Conservation (phyloP, 768 basidiomycete species). For the Tricholoma sp. region DNA sequence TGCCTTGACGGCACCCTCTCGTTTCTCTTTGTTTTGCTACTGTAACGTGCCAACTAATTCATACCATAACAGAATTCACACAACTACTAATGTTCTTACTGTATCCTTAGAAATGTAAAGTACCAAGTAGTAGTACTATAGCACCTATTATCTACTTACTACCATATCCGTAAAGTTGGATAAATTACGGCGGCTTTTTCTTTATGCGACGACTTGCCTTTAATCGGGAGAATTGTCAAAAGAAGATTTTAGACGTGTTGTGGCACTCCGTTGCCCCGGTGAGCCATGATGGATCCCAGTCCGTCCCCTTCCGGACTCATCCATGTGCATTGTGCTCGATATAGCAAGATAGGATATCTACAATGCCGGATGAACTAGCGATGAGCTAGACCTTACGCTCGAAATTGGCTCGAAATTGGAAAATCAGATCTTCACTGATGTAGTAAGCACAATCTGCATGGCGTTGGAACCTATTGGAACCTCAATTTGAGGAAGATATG, state of each 20-base stretch:
- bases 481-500: too few relatives aligned
- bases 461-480: too few relatives aligned
- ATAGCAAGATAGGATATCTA: background rate
- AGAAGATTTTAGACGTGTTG: background rate
- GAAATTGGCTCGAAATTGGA: too few relatives aligned
- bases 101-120: slow-evolving; percentile 5
- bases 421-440: too few relatives aligned
- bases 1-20: slow-evolving; percentile 32
- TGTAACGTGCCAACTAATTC: slow-evolving; percentile 16
- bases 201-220: background rate
- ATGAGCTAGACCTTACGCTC: too few relatives aligned
- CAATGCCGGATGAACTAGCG: background rate
- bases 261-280: background rate
- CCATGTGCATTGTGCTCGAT: background rate
- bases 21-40: background rate
- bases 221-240: background rate
- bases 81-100: background rate
- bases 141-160: background rate
- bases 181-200: background rate
- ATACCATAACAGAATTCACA: slow-evolving; percentile 5
- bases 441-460: too few relatives aligned
- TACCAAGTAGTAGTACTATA: slow-evolving; percentile 1
- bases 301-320: background rate
- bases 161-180: background rate
- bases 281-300: background rate